Base-by-base conservation (phyloP, 495 filamentous ascomycete genomes). In the Platismatia glauca region DNA sequence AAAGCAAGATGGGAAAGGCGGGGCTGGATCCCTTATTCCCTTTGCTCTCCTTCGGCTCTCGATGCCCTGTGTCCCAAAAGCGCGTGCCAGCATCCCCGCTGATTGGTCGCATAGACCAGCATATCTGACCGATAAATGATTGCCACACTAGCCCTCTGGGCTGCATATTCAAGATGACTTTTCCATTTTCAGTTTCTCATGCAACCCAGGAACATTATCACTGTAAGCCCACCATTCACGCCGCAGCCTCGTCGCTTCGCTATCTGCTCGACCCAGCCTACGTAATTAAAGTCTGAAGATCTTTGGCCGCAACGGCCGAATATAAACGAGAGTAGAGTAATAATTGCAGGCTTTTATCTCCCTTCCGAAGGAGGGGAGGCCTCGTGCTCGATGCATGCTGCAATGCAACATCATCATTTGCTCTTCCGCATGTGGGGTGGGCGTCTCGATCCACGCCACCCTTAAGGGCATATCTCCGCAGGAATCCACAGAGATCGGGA, bases 331-430 rank as follows among this genome's bases (percentile, higher is more conserved):
- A 50, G 33, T 8, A n/a, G n/a, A n/a, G n/a, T n/a, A n/a, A n/a
- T 52, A 31, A 43, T 37, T 13, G 52, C 60, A 55, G 27, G 29
- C 27, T 56, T 62, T 29, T 43, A 27, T 53, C 60, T 48, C 38
- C 31, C 29, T 62, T 8, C 9, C n/a, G 34, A 62, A 44, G 37
- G 60, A 62, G 60, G 60, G 60, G 27, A 56, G 41, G 38, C 38
- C 37, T 55, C 20, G 24, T 62, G 50, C 35, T 55, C 50, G 29
- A 61, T 63, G 67, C 67, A 64, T 64, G 64, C 67, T 69, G 67
- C 67, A 66, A 56, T 66, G 67, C 61, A 69, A 69, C 64, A 57
- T 69, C 58, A 55, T 61, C 55, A 35, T 65, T 68, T 35, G 61
- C 46, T 58, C 13, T 62, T 48, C 34, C 55, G 12, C 6, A 37